Percentiles rank a stretch among this genome's conserved stretches.
These are phyloP conservation scores for Dichotomocladium elegans DNA, from an alignment of 371 early-diverging fungal species.

Conservation along the genomic window DNA sequence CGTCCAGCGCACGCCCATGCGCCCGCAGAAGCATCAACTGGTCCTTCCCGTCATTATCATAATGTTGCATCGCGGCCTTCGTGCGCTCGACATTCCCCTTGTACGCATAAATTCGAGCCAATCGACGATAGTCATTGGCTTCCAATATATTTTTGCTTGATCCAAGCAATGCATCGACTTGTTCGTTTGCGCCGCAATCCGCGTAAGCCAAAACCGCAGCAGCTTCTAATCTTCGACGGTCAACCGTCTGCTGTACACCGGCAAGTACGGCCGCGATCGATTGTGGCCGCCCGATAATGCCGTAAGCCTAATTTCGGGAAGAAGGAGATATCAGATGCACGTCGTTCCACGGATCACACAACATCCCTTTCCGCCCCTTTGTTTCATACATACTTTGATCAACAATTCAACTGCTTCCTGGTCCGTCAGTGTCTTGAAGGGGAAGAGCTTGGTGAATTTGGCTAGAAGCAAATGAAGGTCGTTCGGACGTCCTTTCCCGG, in stretches of 20 bases:
- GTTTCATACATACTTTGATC: conserved; percentile 23
- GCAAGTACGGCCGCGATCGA: neutral
- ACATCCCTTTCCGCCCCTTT: no score
- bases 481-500: conserved; percentile 8
- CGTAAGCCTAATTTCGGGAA: conserved; percentile 21
- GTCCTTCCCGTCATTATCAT: neutral
- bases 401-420: conserved; percentile 23
- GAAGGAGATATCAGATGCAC: no score
- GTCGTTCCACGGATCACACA: neutral
- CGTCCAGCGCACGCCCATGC: no score
- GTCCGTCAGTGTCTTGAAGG: conserved; percentile 16
- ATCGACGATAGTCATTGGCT: neutral
- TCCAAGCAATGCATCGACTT: conserved; percentile 13
- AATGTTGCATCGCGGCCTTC: neutral
- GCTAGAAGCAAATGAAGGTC: conserved; percentile 23
- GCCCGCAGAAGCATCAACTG: no score
- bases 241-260: neutral
- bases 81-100: neutral
- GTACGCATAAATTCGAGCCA: conserved; percentile 4
- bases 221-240: neutral
- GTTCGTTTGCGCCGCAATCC: conserved; percentile 3
- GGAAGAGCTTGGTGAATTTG: conserved; percentile 16
- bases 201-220: conserved; percentile 20
- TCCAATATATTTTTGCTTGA: neutral
- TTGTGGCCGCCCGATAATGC: conserved; percentile 19